Evolutionary conservation across 2,329 filamentous ascomycete species (phyloP), one percentile per base, ranked within the genome.

Genomic region (Fusarium sp.): DNA sequence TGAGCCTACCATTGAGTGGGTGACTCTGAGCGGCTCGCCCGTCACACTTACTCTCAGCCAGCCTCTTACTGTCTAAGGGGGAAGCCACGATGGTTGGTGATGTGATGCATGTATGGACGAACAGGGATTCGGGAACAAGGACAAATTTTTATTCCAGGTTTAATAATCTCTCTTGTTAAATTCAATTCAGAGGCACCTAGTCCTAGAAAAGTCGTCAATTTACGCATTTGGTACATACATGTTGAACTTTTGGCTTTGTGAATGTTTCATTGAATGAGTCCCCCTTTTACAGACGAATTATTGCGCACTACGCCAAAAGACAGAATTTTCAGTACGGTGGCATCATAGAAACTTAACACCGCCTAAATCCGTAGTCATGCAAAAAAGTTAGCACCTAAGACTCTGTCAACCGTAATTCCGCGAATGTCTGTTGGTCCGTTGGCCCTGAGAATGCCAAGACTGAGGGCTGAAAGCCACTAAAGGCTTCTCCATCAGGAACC

Each of bases 1-100:
- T n/a, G 72, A 74, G 32, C 72, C 72, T 25, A 64, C 72, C 1
- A 74, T 74, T 10, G 64, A 74, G 25, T 74, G 72, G 72, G 70
- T 74, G 1, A 68, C 60, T 8, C 23, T 74, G 27, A 63, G 35
- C 20, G 72, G 70, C 13, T 68, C 70, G 3, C 45, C 72, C 20
- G 72, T 74, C 1, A 74, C 48, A 7, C 48, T 52, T 27, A 52
- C 25, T 52, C 48, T 52, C 16, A 52, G 25, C 48, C 27, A 30
- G 48, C 48, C 48, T 30, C 16, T 52, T 52, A 30, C 25, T 30
- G 48, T 52, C 48, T 52, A 52, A 18, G 25, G 1, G 45, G 6
- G 30, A 50, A 50, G 45, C 48, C 25, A 52, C 48, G 10, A 30
- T 52, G 23, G 48, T n/a, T 52, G 48, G 48, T 30, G 48, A 52